These are phyloP conservation scores for Posidonia australis DNA, from an alignment of 106 monocot species.

Conservation along the genomic window DNA sequence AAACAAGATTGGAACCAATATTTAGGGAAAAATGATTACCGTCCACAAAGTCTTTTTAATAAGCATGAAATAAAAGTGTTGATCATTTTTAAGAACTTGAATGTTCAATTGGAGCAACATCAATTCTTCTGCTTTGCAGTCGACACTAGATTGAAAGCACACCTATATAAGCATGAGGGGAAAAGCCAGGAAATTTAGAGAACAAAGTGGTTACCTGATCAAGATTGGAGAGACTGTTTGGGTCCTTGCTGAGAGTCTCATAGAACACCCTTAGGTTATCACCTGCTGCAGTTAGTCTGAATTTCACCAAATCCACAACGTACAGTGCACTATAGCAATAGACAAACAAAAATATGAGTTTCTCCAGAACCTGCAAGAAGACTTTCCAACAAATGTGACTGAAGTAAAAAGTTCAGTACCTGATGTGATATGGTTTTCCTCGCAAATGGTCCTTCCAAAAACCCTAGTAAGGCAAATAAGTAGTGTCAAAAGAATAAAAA, in stretches of 20 bases:
- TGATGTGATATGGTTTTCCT: conserved; percentile 92
- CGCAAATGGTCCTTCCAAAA: conserved; percentile 98
- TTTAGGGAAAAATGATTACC: no score
- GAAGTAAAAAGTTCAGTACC: conserved; percentile 27
- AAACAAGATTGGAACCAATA: no score
- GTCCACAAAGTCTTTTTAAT: no score
- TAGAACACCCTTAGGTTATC: conserved; percentile 80
- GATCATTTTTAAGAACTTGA: no score
- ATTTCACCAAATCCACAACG: conserved; percentile 94
- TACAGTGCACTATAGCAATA: conserved; percentile 67
- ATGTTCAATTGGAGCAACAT: no score
- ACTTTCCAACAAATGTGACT: background rate
- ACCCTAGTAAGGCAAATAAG: conserved; percentile 43
- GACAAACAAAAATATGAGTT: background rate
- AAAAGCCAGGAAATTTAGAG: background rate
- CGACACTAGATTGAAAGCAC: background rate
- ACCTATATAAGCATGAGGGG: background rate
- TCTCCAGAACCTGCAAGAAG: background rate
- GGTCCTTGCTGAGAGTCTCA: conserved; percentile 97
- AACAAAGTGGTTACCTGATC: conserved; percentile 58
- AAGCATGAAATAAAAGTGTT: no score
- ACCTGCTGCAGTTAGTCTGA: conserved; percentile 93
- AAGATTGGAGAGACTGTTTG: conserved; percentile 98
- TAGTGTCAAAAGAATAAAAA: background rate
- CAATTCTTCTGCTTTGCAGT: no score